A percentile compares a stretch with the other conserved stretches of the same genome.
phyloP scores from a whole-genome alignment of 352 stramenopile genomes.

The Globisporangium takayamanum region DNA sequence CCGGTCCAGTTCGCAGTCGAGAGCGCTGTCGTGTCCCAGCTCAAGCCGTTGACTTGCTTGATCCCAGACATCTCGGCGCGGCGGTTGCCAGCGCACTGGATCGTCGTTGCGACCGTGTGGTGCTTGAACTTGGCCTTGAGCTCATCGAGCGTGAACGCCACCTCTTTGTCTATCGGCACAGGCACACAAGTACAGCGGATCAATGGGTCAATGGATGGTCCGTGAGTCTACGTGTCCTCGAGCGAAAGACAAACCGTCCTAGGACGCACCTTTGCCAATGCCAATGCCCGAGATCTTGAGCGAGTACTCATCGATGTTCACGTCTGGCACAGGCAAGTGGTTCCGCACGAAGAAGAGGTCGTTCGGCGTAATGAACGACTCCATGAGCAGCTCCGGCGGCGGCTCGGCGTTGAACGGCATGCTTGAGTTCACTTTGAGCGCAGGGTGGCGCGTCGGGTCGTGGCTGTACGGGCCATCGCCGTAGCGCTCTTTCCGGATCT shows the following conservation, averaged over 20 bases:
- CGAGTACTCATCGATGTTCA: slow-evolving; percentile 40
- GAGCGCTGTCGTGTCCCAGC: slow-evolving; percentile 57
- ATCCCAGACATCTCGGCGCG: slow-evolving; percentile 69
- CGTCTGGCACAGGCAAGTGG: slow-evolving; percentile 94
- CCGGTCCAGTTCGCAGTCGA: slow-evolving; percentile 89
- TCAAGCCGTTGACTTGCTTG: slow-evolving; percentile 30
- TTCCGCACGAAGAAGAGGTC: slow-evolving; percentile 97
- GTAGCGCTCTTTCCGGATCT: slow-evolving; percentile 75
- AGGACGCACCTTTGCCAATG: slow-evolving; percentile 25
- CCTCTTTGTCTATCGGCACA: slow-evolving; percentile 1
- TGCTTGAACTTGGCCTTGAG: slow-evolving; percentile 83
- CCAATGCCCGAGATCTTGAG: slow-evolving; percentile 70
- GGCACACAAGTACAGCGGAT: background rate
- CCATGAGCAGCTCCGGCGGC: slow-evolving; percentile 87
- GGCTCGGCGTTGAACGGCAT: slow-evolving; percentile 96
- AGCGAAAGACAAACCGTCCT: background rate
- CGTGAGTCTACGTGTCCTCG: background rate
- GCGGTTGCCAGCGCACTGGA: slow-evolving; percentile 92
- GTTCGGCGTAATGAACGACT: slow-evolving; percentile 94
- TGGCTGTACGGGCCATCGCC: slow-evolving; percentile 90
- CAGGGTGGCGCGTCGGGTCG: slow-evolving; percentile 85
- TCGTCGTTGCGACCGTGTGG: slow-evolving; percentile 71
- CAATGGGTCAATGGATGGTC: background rate
- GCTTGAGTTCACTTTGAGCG: slow-evolving; percentile 90
- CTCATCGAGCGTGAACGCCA: slow-evolving; percentile 72